These are phyloP conservation scores for Royoungia palumana DNA, from an alignment of 768 basidiomycete genomes.

Conservation along the genomic window DNA sequence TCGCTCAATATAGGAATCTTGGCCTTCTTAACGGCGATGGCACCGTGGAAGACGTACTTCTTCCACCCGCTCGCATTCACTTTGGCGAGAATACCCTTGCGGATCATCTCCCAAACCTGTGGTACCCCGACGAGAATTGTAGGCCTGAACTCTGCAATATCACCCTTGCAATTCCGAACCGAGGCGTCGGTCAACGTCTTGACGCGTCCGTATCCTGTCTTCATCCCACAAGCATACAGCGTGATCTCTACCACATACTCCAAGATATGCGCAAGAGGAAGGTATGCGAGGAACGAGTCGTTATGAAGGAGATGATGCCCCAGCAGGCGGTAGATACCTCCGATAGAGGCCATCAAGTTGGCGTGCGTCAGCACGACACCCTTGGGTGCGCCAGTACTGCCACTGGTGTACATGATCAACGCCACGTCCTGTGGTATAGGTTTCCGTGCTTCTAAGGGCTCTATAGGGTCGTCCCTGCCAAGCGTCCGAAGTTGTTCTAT, in stretches of 20 bases:
- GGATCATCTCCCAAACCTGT: slow-evolving; percentile 94
- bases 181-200: slow-evolving; percentile 95
- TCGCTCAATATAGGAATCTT: slow-evolving; percentile 60
- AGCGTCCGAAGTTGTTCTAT: slow-evolving; percentile 68
- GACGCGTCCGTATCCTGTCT: slow-evolving; percentile 84
- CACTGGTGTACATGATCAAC: slow-evolving; percentile 84
- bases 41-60: slow-evolving; percentile 77
- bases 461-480: slow-evolving; percentile 56
- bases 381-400: slow-evolving; percentile 91
- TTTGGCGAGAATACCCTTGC: slow-evolving; percentile 88
- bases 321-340: slow-evolving; percentile 72
- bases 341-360: slow-evolving; percentile 83
- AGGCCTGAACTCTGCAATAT: slow-evolving; percentile 78
- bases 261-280: slow-evolving; percentile 92
- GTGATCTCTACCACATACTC: slow-evolving; percentile 91
- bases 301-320: slow-evolving; percentile 43
- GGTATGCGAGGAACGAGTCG: slow-evolving; percentile 73
- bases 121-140: slow-evolving; percentile 95
- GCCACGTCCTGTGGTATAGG: slow-evolving; percentile 53
- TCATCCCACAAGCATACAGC: slow-evolving; percentile 73
- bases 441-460: slow-evolving; percentile 46
- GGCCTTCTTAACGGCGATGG: slow-evolving; percentile 70
- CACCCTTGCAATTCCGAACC: slow-evolving; percentile 86
- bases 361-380: slow-evolving; percentile 87
- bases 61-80: slow-evolving; percentile 71